Evolutionary conservation across 352 stramenopile genomes (phyloP).

Genomic region (Plasmopara muralis): DNA sequence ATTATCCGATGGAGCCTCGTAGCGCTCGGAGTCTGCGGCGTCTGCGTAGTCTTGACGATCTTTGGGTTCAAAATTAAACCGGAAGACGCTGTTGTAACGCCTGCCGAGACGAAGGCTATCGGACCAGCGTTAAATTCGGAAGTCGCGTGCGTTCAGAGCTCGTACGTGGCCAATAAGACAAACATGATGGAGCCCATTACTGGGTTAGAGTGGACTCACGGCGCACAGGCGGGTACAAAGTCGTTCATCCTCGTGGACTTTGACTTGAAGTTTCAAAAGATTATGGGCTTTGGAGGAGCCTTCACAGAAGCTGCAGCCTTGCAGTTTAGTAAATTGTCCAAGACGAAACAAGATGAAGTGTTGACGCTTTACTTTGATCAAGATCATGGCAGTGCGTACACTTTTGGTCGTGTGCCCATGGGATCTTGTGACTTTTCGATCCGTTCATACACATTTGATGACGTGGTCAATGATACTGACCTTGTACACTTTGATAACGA

Average conservation of each 20-base stretch:
- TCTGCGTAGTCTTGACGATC: constrained; percentile 11
- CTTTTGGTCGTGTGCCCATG: constrained; percentile 88
- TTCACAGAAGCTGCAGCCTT: constrained; percentile 89
- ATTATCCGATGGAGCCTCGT: constrained; percentile 26
- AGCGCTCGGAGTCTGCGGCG: constrained; percentile 8
- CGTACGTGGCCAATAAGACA: constrained; percentile 43
- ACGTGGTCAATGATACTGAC: constrained; percentile 61
- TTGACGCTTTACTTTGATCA: constrained; percentile 86
- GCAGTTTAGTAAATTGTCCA: constrained; percentile 79
- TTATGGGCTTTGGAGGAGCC: constrained; percentile 86
- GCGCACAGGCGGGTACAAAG: background rate
- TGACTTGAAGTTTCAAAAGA: constrained; percentile 57
- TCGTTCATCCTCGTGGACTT: constrained; percentile 54
- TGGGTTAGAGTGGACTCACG: constrained; percentile 37
- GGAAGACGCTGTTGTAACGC: constrained; percentile 6
- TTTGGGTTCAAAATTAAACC: constrained; percentile 9
- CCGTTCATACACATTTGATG: constrained; percentile 82
- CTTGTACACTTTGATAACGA: constrained; percentile 74
- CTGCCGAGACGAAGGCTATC: constrained; percentile 19
- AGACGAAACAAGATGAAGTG: constrained; percentile 73
- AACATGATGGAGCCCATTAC: constrained; percentile 63
- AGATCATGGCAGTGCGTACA: constrained; percentile 73
- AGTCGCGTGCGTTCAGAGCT: constrained; percentile 62
- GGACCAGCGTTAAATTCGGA: constrained; percentile 4
- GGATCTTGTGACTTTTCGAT: constrained; percentile 86